Evolutionary conservation across 768 basidiomycete species (phyloP).

Genomic region (Dioszegia crocea): DNA sequence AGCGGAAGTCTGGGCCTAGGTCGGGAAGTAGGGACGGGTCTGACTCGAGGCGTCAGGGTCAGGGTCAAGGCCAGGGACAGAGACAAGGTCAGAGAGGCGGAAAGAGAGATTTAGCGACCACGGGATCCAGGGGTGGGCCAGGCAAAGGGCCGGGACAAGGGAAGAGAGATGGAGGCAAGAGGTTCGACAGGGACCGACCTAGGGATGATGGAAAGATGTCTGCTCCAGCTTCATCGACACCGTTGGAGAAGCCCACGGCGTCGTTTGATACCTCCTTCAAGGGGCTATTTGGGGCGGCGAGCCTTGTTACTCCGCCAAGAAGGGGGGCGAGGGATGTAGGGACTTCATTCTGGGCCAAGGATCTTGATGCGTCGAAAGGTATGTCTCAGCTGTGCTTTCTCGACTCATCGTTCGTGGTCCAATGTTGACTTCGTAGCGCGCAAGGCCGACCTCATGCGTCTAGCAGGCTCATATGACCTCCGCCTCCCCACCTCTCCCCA

Average conservation of each 20-base stretch:
- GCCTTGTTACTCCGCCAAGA: constrained; percentile 11
- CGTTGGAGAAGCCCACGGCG: background rate
- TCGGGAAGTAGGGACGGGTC: background rate
- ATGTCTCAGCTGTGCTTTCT: background rate
- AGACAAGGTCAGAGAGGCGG: background rate
- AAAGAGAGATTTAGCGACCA: background rate
- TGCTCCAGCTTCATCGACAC: background rate
- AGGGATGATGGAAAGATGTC: background rate
- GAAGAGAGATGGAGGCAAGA: too few relatives aligned
- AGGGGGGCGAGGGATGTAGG: constrained; percentile 11
- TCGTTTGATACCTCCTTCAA: background rate
- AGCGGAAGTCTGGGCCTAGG: background rate
- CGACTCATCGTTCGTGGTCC: background rate
- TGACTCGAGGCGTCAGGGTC: background rate
- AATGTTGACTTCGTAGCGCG: constrained; percentile 12
- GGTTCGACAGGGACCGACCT: too few relatives aligned
- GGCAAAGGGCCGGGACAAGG: background rate
- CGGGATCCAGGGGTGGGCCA: background rate
- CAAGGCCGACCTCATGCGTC: constrained; percentile 13
- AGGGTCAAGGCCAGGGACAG: background rate
- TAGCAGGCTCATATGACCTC: constrained; percentile 26
- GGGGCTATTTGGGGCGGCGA: constrained; percentile 15
- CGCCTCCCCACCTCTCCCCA: constrained; percentile 9
- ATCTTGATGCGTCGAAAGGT: constrained; percentile 17
- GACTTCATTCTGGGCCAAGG: constrained; percentile 13